These are phyloP conservation scores for Arachnomyces sp. DNA, from an alignment of 2,329 filamentous ascomycete genomes.

Conservation along the genomic window DNA sequence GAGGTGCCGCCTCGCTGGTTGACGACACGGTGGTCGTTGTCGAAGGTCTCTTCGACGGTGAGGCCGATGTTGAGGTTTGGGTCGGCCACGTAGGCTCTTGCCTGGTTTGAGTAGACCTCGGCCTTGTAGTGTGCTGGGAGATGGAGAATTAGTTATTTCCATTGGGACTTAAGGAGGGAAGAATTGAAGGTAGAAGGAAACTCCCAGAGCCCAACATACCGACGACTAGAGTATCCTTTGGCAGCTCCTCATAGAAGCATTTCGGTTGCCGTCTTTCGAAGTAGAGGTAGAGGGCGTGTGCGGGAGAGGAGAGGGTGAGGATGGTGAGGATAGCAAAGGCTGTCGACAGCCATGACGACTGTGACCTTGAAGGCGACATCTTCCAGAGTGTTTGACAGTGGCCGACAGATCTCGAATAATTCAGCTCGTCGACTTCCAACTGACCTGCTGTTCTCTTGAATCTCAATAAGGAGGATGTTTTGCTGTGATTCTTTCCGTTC, in stretches of 20 bases:
- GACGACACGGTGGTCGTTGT: constrained; percentile 94
- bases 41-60: constrained; percentile 90
- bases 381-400: background rate
- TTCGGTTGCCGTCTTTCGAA: constrained; percentile 77
- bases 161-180: background rate
- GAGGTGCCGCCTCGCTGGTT: constrained; percentile 66
- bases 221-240: constrained; percentile 93
- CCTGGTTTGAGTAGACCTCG: constrained; percentile 69
- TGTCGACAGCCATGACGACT: constrained; percentile 31
- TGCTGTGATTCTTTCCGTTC: no score
- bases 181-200: background rate
- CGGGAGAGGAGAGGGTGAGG: constrained; percentile 51
- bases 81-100: constrained; percentile 61
- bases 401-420: background rate
- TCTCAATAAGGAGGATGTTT: no score
- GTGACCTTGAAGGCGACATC: constrained; percentile 30
- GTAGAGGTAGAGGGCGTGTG: constrained; percentile 90
- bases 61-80: constrained; percentile 75
- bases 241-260: constrained; percentile 97
- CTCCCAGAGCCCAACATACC: constrained; percentile 42
- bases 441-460: no score
- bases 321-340: constrained; percentile 57
- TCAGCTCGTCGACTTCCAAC: background rate
- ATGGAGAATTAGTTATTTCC: background rate
- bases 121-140: constrained; percentile 70